These are phyloP conservation scores for Diaporthe nobilis DNA, from an alignment of 2,329 filamentous ascomycete genomes.

Conservation along the genomic window DNA sequence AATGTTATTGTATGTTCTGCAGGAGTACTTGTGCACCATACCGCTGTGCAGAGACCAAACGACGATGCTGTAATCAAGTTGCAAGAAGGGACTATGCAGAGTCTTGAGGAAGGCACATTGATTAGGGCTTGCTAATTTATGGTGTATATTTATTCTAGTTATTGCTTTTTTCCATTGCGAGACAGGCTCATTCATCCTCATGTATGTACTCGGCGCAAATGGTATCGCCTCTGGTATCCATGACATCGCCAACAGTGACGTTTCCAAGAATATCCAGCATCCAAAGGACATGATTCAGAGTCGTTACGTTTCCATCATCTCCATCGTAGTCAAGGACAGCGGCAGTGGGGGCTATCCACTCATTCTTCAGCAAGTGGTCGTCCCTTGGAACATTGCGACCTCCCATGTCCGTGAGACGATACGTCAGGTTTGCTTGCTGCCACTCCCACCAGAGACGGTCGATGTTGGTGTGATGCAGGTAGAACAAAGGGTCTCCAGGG, in stretches of 20 bases:
- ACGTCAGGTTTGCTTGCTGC: constrained; percentile 45
- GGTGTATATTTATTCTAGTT: background rate
- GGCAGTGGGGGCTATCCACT: background rate
- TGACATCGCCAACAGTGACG: constrained; percentile 33
- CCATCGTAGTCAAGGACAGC: constrained; percentile 32
- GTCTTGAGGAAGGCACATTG: no score
- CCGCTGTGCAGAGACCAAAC: background rate
- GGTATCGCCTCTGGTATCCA: constrained; percentile 10
- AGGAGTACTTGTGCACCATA: background rate
- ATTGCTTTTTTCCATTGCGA: no score
- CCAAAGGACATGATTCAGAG: constrained; percentile 31
- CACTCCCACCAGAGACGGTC: constrained; percentile 51
- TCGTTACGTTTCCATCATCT: constrained; percentile 33
- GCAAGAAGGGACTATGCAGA: no score
- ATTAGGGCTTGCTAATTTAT: background rate
- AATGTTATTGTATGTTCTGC: accelerated
- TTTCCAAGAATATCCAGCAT: constrained; percentile 30
- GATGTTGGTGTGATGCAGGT: constrained; percentile 49
- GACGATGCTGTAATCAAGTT: background rate
- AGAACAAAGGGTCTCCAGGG: constrained; percentile 54
- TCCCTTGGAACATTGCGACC: constrained; percentile 42
- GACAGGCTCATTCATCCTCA: background rate
- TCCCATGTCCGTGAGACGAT: constrained; percentile 46
- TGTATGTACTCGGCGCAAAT: constrained; percentile 37
- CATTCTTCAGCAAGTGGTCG: constrained; percentile 2